phyloP scores from a whole-genome alignment of 2,329 filamentous ascomycete genomes.

The Exophiala xenobiotica region DNA sequence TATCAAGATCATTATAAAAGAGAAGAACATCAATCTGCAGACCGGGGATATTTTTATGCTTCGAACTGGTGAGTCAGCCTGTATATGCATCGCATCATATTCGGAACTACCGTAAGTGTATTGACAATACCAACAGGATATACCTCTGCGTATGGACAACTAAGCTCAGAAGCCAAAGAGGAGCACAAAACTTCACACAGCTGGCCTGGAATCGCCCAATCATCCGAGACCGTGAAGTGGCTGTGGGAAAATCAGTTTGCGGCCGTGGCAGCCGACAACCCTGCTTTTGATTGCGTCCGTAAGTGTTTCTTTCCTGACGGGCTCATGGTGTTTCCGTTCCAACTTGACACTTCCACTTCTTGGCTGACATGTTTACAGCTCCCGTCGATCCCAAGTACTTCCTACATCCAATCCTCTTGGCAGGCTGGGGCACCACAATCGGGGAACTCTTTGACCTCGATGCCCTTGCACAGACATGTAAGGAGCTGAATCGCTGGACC shows the following conservation, averaged over 20 bases:
- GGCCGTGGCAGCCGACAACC: constrained; percentile 34
- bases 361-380: not conserved
- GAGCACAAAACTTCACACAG: not conserved
- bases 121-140: not conserved
- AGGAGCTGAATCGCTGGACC: constrained; percentile 35
- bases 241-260: constrained; percentile 36
- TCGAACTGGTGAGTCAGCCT: constrained; percentile 58
- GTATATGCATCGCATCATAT: too few species aligned
- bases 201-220: not conserved
- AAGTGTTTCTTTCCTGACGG: not conserved
- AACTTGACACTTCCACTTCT: not conserved
- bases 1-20: constrained; percentile 52
- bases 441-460: constrained; percentile 39
- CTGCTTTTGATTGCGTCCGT: constrained; percentile 29
- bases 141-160: not conserved
- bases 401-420: constrained; percentile 22
- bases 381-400: not conserved
- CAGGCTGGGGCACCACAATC: constrained; percentile 28
- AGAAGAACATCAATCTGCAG: constrained; percentile 41
- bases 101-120: too few species aligned
- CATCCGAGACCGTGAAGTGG: constrained; percentile 32
- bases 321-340: too few species aligned
- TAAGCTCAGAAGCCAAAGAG: not conserved
- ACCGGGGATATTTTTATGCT: constrained; percentile 66
- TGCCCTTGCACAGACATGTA: constrained; percentile 37